Percentiles rank a stretch among this genome's conserved stretches.
phyloP scores from a whole-genome alignment of 495 filamentous ascomycete species.

The Penicillium paxilli region DNA sequence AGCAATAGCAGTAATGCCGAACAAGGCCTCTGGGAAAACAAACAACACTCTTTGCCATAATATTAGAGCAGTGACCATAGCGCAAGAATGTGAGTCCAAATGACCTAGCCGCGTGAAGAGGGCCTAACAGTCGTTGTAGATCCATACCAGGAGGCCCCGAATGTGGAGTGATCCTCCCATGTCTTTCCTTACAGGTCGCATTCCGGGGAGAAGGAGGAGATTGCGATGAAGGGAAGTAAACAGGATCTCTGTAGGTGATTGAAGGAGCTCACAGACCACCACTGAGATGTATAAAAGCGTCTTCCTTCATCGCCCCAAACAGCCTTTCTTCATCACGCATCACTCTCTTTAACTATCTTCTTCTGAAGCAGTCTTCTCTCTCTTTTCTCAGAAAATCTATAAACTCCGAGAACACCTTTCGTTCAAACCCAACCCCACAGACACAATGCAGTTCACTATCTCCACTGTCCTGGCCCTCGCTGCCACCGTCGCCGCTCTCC shows the following conservation, averaged over 20 bases:
- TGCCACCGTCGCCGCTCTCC: constrained; percentile 19
- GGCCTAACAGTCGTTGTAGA: constrained; percentile 14
- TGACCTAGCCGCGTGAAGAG: constrained; percentile 13
- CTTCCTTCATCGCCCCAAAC: constrained; percentile 11
- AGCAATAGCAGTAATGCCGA: no score
- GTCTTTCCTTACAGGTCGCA: constrained; percentile 32
- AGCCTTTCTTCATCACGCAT: constrained; percentile 36
- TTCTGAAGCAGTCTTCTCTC: constrained; percentile 31
- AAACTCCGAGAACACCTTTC: constrained; percentile 30
- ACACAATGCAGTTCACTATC: constrained; percentile 37
- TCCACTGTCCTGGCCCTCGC: constrained; percentile 24
- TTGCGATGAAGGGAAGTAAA: constrained; percentile 11
- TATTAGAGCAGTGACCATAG: neutral
- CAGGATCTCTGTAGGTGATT: constrained; percentile 5
- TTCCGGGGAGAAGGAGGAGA: constrained; percentile 28
- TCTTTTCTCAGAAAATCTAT: constrained; percentile 11
- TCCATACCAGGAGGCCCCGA: constrained; percentile 34
- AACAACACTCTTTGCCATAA: neutral
- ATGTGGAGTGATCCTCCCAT: constrained; percentile 22
- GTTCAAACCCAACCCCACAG: constrained; percentile 37
- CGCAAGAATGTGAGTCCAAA: constrained; percentile 15
- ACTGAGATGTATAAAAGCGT: constrained; percentile 39
- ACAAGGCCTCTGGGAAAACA: neutral
- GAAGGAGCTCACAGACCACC: constrained; percentile 24
- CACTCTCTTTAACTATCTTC: constrained; percentile 30